Evolutionary conservation across 1,284 basidiomycete species (phyloP).

Genomic region (Dichomitus squalens): DNA sequence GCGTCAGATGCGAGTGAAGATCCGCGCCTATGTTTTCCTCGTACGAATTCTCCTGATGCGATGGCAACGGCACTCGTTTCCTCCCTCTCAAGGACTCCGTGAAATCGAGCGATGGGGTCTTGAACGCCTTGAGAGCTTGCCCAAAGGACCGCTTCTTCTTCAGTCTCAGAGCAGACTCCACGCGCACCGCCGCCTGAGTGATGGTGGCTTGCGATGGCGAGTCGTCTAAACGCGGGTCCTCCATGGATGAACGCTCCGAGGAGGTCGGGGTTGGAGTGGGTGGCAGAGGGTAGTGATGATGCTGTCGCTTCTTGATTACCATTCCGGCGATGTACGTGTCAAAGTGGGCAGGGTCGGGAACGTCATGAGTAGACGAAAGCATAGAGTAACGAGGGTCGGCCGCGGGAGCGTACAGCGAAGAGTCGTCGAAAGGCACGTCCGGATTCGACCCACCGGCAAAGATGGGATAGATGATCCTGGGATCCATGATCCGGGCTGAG

Average conservation of each 20-base stretch:
- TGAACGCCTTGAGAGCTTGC: conserved; percentile 20
- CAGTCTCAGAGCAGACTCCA: conserved; percentile 5
- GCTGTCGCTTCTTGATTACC: conserved; percentile 3
- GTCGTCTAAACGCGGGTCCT: conserved; percentile 6
- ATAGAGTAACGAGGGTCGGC: conserved; percentile 14
- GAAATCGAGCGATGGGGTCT: conserved; percentile 11
- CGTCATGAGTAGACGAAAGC: conserved; percentile 13
- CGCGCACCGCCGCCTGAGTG: conserved; percentile 10
- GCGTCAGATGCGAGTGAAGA: conserved; percentile 8
- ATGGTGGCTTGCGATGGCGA: conserved; percentile 21
- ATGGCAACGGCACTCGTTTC: conserved; percentile 6
- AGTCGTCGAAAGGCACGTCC: conserved; percentile 6
- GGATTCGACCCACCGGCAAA: conserved; percentile 6
- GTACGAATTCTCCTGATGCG: conserved; percentile 12
- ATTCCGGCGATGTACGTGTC: conserved; percentile 15
- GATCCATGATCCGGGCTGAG: conserved; percentile 13
- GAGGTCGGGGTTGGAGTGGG: conserved; percentile 6
- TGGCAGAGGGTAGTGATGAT: background rate
- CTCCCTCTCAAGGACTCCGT: conserved; percentile 4
- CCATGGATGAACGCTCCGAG: conserved; percentile 16
- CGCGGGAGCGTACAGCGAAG: conserved; percentile 8
- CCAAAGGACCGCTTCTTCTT: conserved; percentile 24
- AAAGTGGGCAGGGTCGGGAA: conserved; percentile 9
- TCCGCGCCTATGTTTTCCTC: background rate
- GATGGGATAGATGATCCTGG: conserved; percentile 16